Conservation (phyloP, 1,284 basidiomycete genomes). For the Macrocystidia cucumis region DNA sequence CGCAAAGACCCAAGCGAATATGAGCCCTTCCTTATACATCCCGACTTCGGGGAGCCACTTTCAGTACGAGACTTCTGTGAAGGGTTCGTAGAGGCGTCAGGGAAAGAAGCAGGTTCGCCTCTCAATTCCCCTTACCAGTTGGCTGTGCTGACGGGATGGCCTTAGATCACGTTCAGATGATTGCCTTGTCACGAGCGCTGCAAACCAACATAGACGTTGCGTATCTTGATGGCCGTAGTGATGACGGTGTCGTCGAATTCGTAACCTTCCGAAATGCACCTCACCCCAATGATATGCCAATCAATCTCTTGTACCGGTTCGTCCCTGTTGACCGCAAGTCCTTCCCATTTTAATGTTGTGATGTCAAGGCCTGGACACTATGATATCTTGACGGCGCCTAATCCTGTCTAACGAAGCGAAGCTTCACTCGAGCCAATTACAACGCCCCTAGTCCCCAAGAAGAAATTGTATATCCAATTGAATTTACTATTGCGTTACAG, state of each 20-base stretch:
- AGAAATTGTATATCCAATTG: no score
- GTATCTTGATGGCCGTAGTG: slow-evolving; percentile 59
- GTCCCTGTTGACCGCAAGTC: slow-evolving; percentile 13
- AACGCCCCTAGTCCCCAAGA: no score
- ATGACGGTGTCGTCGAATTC: slow-evolving; percentile 56
- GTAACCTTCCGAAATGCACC: slow-evolving; percentile 56
- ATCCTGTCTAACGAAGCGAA: no score
- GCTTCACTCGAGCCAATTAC: no score
- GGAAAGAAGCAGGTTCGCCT: slow-evolving; percentile 70
- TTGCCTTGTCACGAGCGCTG: slow-evolving; percentile 68
- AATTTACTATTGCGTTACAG: no score
- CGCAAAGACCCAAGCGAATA: slow-evolving; percentile 58
- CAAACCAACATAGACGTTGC: slow-evolving; percentile 68
- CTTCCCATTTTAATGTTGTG: slow-evolving; percentile 1
- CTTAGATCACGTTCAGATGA: slow-evolving; percentile 78
- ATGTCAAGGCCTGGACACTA: slow-evolving; percentile 66
- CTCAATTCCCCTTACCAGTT: not conserved
- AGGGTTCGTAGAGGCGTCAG: slow-evolving; percentile 70
- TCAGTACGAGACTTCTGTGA: slow-evolving; percentile 65
- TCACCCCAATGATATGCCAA: slow-evolving; percentile 32
- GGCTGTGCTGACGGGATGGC: slow-evolving; percentile 1
- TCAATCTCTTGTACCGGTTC: slow-evolving; percentile 71
- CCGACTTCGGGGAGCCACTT: slow-evolving; percentile 56
- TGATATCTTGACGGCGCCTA: no score
- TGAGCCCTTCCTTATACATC: slow-evolving; percentile 70